A percentile compares a stretch with the other conserved stretches of the same genome.
Evolutionary conservation across 2,329 filamentous ascomycete genomes (phyloP).

Genomic region (Ceratocystis variospora): DNA sequence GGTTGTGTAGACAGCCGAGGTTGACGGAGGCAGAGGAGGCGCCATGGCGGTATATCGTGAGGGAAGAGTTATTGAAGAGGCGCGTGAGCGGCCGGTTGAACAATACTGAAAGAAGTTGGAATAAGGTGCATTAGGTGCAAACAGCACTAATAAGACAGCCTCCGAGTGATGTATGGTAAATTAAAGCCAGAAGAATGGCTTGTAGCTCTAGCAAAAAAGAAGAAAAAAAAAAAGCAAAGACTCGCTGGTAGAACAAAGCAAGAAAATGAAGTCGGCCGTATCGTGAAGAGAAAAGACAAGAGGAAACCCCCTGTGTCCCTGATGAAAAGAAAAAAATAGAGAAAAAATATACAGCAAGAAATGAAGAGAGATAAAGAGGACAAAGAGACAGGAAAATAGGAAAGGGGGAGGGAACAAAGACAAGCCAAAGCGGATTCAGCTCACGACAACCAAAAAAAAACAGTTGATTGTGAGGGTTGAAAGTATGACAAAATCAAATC

Average conservation of each 20-base stretch:
- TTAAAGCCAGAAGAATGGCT: neutral
- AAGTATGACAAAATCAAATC: neutral
- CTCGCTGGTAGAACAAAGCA: neutral
- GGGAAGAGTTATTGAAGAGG: neutral
- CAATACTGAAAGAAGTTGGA: neutral
- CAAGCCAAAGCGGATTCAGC: neutral
- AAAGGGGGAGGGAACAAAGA: neutral
- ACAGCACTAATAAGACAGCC: neutral
- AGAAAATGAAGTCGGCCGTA: slow-evolving; percentile 1
- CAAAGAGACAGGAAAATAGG: neutral
- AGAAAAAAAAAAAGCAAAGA: neutral
- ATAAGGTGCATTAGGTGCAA: slow-evolving; percentile 1
- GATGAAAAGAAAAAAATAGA: neutral
- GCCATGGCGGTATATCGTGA: slow-evolving; percentile 4
- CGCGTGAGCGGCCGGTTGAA: neutral
- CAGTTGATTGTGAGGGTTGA: neutral
- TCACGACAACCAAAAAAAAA: neutral
- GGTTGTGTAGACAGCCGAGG: slow-evolving; percentile 8
- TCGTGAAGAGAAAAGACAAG: slow-evolving; percentile 4
- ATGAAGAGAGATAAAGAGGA: neutral
- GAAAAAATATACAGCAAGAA: neutral
- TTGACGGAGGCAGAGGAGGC: slow-evolving; percentile 10
- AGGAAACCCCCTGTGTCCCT: neutral
- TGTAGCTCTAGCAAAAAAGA: neutral
- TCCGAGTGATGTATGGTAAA: neutral